These are phyloP conservation scores for Fusarium begoniae DNA, from an alignment of 2,329 filamentous ascomycete species.

Conservation along the genomic window DNA sequence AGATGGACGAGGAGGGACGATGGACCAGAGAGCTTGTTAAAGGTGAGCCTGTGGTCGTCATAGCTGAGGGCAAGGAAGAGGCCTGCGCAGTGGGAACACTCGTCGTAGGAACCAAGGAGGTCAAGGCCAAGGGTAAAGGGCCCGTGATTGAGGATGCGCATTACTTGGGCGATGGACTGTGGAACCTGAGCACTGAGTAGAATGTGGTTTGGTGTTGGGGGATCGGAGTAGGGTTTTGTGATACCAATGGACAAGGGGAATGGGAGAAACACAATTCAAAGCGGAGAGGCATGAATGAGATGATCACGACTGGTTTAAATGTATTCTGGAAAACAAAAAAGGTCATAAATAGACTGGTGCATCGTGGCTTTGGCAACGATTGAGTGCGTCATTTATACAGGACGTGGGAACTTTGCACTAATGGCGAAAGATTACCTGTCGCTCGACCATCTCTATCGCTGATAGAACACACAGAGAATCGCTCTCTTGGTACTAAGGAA, in stretches of 20 bases:
- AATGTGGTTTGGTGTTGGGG: not conserved
- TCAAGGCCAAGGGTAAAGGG: slow-evolving; percentile 94
- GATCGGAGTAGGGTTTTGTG: slow-evolving; percentile 17
- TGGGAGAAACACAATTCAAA: not conserved
- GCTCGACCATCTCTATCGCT: not conserved
- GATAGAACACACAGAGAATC: not conserved
- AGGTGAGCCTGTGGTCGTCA: slow-evolving; percentile 86
- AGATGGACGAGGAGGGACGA: slow-evolving; percentile 58
- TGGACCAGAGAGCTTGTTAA: slow-evolving; percentile 76
- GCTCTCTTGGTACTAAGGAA: no score
- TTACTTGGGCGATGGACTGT: slow-evolving; percentile 93
- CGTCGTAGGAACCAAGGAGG: slow-evolving; percentile 86
- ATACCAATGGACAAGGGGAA: slow-evolving; percentile 29
- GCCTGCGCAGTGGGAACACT: slow-evolving; percentile 88
- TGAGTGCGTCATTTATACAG: not conserved
- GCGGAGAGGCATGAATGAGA: not conserved
- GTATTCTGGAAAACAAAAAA: not conserved
- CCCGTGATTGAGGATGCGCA: slow-evolving; percentile 94
- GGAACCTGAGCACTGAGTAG: slow-evolving; percentile 72
- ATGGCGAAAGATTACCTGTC: no score
- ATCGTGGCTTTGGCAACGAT: not conserved
- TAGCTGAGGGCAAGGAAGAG: slow-evolving; percentile 92
- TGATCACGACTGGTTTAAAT: not conserved
- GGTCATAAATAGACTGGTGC: not conserved
- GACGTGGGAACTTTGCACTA: not conserved